Percentiles rank a stretch among this genome's conserved stretches.
phyloP scores from a whole-genome alignment of 2,329 filamentous ascomycete species.

The Beauveria varroae region DNA sequence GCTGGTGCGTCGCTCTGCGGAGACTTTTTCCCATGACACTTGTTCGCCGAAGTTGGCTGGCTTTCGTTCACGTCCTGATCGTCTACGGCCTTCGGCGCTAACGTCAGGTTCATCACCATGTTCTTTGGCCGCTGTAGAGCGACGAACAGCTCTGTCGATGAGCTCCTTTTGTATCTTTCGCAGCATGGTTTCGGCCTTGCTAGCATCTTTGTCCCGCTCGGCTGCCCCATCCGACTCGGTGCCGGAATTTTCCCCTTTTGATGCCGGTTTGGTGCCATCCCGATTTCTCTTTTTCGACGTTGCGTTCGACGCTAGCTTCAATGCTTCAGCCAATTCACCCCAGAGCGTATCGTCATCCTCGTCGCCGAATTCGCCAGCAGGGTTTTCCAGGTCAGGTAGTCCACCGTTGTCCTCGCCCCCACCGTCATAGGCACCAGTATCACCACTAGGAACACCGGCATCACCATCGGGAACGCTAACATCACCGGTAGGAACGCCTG shows the following conservation, averaged over 20 bases:
- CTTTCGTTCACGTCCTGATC: conserved; percentile 22
- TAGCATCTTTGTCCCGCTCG: background rate
- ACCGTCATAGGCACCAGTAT: conserved; percentile 2
- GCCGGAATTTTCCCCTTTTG: background rate
- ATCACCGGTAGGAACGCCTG: background rate
- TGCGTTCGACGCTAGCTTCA: conserved; percentile 1
- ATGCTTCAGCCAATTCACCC: conserved; percentile 3
- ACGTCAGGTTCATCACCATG: conserved; percentile 25
- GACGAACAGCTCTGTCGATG: conserved; percentile 4
- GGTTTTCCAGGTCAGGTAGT: background rate
- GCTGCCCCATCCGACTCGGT: conserved; percentile 1
- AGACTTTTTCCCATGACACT: conserved; percentile 21
- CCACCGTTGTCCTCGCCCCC: conserved; percentile 2
- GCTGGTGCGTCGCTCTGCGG: conserved; percentile 6
- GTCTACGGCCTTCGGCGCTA: conserved; percentile 16
- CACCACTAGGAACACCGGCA: background rate
- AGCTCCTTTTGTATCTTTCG: conserved; percentile 8
- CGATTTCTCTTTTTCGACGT: background rate
- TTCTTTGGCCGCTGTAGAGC: background rate
- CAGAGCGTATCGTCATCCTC: conserved; percentile 5
- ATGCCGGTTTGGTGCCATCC: background rate
- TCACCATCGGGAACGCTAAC: too few species aligned
- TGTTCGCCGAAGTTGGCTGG: conserved; percentile 24
- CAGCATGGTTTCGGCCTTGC: background rate
- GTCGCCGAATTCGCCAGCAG: conserved; percentile 1